A percentile compares a stretch with the other conserved stretches of the same genome.
Evolutionary conservation across 371 early-diverging fungal genomes (phyloP).

Genomic region (Mucor lusitanicus): DNA sequence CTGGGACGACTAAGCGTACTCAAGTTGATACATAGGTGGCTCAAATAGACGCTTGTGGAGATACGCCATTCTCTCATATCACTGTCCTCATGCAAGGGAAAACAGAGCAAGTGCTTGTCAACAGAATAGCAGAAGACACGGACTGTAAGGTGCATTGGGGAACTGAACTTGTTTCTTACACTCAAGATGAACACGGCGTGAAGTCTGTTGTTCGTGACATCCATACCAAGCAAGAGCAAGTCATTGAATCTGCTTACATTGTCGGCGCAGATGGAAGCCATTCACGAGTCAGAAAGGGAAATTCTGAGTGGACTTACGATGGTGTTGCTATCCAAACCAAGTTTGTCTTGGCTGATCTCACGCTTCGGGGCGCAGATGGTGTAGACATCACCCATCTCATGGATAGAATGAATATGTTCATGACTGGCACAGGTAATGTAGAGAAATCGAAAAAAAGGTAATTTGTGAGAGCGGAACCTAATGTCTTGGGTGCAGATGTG

Average conservation of each 20-base stretch:
- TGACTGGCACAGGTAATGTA: neutral
- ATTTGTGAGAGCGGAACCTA: neutral
- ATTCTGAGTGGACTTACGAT: constrained; percentile 35
- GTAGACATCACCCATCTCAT: neutral
- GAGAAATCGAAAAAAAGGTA: no score
- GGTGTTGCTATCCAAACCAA: constrained; percentile 29
- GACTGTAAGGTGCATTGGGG: constrained; percentile 26
- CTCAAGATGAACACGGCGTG: constrained; percentile 30
- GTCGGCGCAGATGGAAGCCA: constrained; percentile 49
- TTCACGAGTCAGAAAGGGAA: constrained; percentile 36
- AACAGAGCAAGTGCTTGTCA: constrained; percentile 23
- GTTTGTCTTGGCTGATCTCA: constrained; percentile 37
- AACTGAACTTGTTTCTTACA: constrained; percentile 31
- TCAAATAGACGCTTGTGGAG: constrained; percentile 21
- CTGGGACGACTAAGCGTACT: neutral
- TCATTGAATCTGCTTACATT: constrained; percentile 28
- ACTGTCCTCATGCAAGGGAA: constrained; percentile 32
- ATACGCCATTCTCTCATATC: constrained; percentile 33
- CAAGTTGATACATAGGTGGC: constrained; percentile 3
- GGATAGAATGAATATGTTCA: constrained; percentile 17
- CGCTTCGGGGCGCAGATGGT: constrained; percentile 17
- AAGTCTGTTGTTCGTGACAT: constrained; percentile 13
- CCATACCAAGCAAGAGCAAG: constrained; percentile 1
- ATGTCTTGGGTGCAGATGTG: neutral
- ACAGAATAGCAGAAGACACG: constrained; percentile 9